Percentiles rank a stretch among this genome's conserved stretches.
These are phyloP conservation scores for Pseudopithomyces chartarum DNA, from an alignment of 2,329 filamentous ascomycete genomes.

Conservation along the genomic window DNA sequence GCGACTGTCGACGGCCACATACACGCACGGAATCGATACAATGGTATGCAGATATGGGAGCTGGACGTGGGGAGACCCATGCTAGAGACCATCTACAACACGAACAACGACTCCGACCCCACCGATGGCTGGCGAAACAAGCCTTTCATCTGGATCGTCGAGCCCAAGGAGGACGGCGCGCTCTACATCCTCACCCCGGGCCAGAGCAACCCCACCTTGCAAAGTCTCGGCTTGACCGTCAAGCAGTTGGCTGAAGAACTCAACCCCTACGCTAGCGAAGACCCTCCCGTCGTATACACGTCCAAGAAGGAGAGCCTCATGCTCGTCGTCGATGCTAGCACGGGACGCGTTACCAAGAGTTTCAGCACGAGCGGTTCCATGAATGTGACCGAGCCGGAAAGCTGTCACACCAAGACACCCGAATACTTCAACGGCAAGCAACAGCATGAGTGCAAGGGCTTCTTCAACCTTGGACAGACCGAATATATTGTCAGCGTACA, in stretches of 20 bases:
- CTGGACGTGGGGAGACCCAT: conserved; percentile 83
- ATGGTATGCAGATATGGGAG: conserved; percentile 83
- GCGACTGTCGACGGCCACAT: conserved; percentile 99
- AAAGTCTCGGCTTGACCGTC: conserved; percentile 73
- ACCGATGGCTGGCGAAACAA: conserved; percentile 62
- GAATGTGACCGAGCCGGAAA: conserved; percentile 66
- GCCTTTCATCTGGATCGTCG: conserved; percentile 93
- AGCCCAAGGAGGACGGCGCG: conserved; percentile 84
- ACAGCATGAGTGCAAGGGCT: conserved; percentile 72
- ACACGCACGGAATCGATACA: conserved; percentile 87
- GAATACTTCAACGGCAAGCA: conserved; percentile 56
- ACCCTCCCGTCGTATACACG: conserved; percentile 81
- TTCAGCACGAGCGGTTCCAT: conserved; percentile 77
- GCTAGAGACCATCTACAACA: conserved; percentile 83
- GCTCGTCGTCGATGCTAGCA: conserved; percentile 86
- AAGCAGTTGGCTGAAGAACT: conserved; percentile 86
- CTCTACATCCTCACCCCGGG: conserved; percentile 85
- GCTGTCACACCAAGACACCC: conserved; percentile 68
- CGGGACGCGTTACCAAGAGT: conserved; percentile 79
- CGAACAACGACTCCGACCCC: conserved; percentile 62
- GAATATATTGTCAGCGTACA: conserved; percentile 91
- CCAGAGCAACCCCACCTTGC: conserved; percentile 59
- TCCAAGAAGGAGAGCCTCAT: conserved; percentile 90
- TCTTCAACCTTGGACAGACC: conserved; percentile 79
- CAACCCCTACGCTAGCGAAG: conserved; percentile 74